Evolutionary conservation across 805 yeast species (phyloP), one percentile per base, ranked within the genome.

Genomic region (Vanderwaltozyma polyspora): DNA sequence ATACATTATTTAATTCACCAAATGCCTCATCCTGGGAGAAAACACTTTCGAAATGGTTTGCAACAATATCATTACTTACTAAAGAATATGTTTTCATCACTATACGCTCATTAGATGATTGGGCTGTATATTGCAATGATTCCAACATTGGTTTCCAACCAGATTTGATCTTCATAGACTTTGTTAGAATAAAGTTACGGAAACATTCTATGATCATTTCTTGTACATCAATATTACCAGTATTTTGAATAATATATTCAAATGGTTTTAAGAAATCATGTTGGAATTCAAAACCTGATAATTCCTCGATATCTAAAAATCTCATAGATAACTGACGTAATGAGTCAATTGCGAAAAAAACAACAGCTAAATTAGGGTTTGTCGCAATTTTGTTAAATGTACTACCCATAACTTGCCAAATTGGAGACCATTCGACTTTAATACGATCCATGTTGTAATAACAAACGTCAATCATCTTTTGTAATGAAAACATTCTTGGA

Each of bases 381-480:
- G 93, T 77, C 3, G 94, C 94, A 43, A 86, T 87, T 31, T 67
- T 72, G 44, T 84, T 83, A 62, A 91, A 91, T 28, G 83, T 82
- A 38, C 73, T 82, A 12, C 94, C 95, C 82, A 91, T 82, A 8
- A 83, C 80, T 12, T 81, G 73, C 99, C 99, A 91, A 39, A 91
- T 67, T 35, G 84, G 89, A 5, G 94, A 75, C 96, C 98, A 91
- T 60, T 93, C 95, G 41, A 91, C 77, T 57, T 95, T 75, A 48
- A 91, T 87, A 64, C 98, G 81, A 33, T 76, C 76, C 96, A 91
- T 91, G 56, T 93, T 93, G 64, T 93, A 91, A 59, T 91, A 89
- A 60, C 96, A 89, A 28, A 91, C 94, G 59, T 93, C 98, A 34
- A 91, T 94, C 68, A 91, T 82, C 54, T 91, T 91, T 52, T 86